phyloP scores from a whole-genome alignment of 805 yeast genomes.

The Cyberlindnera saturnus region DNA sequence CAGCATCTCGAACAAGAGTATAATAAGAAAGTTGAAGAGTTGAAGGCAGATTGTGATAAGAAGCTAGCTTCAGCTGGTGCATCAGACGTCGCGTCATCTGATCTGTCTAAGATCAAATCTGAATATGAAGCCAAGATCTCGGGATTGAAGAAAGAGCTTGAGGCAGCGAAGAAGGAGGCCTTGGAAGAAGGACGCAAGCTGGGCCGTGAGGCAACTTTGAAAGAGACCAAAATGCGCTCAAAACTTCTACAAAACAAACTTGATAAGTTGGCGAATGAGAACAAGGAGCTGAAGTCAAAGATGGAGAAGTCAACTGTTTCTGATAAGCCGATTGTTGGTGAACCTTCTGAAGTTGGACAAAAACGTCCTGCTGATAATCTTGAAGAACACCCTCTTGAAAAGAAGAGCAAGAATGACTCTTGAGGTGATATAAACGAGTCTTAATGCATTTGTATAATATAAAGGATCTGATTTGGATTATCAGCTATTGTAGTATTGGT shows the following conservation, averaged over 20 bases:
- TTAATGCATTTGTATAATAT: conserved; percentile 1
- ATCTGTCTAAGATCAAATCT: conserved; percentile 12
- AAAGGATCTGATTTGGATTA: no score
- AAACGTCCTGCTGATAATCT: conserved; percentile 21
- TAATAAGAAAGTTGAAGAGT: conserved; percentile 22
- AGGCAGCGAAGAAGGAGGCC: conserved; percentile 14
- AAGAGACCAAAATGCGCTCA: conserved; percentile 32
- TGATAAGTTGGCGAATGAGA: conserved; percentile 29
- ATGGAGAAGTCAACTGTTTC: not conserved
- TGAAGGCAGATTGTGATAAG: conserved; percentile 24
- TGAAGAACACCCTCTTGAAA: conserved; percentile 27
- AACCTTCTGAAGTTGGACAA: conserved; percentile 7
- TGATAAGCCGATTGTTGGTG: conserved; percentile 5
- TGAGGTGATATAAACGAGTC: conserved; percentile 1
- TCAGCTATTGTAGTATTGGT: no score
- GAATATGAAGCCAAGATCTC: conserved; percentile 28
- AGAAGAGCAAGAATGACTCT: conserved; percentile 18
- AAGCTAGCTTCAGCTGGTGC: conserved; percentile 20
- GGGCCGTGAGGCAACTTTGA: conserved; percentile 22
- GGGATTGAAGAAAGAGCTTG: conserved; percentile 25
- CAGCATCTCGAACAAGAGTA: conserved; percentile 22
- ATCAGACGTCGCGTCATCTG: not conserved
- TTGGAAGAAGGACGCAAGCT: conserved; percentile 16
- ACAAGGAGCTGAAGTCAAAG: conserved; percentile 27
- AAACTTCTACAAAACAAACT: conserved; percentile 38